Evolutionary conservation across 75 land plant genomes (phyloP), one percentile per base, ranked within the genome.

Genomic region (Picea sitchensis): DNA sequence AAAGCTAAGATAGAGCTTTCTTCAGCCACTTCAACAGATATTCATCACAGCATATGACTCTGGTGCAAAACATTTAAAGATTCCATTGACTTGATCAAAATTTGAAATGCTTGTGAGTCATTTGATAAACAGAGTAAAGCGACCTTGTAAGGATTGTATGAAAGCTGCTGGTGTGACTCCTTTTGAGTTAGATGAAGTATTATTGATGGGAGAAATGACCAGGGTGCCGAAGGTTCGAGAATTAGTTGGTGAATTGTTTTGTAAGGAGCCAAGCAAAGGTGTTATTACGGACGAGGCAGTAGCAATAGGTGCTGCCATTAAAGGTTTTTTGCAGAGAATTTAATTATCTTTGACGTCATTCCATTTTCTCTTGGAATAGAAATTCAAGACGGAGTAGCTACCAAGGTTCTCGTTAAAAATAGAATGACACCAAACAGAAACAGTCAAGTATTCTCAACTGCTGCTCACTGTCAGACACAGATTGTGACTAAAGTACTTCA

Each of bases 281-380:
- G 26, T 26, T 26, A 26, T 26, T 26, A 26, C 26, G 26, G 26
- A 26, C 26, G 26, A 26, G 26, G 26, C 26, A 13, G 94, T 92
- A 61, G 92, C 94, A 20, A 86, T 90, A 90, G 94, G 94, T 31
- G 94, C 94, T 79, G 92, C 94, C 56, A 87, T 90, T 77, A 92
- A 90, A 21, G 92, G 92, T 60, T 80, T 89, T 8, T 59, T 26
- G 26, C 26, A 26, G 26, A 26, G 26, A 26, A 26, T 26, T 26
- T 26, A 26, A 26, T 26, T 26, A 26, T 26, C 26, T 26, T 26
- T 26, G 26, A 26, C 26, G 26, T 26, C 26, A 26, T 26, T 26
- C 26, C 26, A 26, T 26, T 26, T 26, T 26, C 26, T 26, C 26
- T 26, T 26, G 26, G 26, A 26, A 26, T 26, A 26, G 26, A 26